These are phyloP conservation scores for Mallotus nudiflorus DNA, from an alignment of 345 rosid genomes.

Conservation along the genomic window DNA sequence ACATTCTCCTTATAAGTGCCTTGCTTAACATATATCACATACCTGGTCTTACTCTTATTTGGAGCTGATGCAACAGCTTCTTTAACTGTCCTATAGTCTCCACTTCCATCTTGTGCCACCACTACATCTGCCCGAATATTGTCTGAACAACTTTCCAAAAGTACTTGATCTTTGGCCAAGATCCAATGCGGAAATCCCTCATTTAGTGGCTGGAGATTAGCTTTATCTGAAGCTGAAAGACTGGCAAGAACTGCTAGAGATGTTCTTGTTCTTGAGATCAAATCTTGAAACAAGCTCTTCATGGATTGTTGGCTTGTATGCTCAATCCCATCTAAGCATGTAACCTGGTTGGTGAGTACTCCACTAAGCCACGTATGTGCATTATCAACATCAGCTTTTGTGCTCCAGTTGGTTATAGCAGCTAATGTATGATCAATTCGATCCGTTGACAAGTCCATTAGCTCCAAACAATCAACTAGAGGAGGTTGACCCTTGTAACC, in stretches of 20 bases:
- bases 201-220: neutral
- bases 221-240: neutral
- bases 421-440: neutral
- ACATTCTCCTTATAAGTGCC: slow-evolving; percentile 22
- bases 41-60: slow-evolving; percentile 4
- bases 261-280: slow-evolving; percentile 17
- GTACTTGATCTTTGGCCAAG: slow-evolving; percentile 1
- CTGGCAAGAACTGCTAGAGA: slow-evolving; percentile 11
- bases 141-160: neutral
- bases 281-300: neutral
- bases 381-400: neutral
- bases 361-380: slow-evolving; percentile 19
- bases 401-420: neutral
- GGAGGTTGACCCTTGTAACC: neutral
- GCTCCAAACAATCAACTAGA: slow-evolving; percentile 18
- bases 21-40: slow-evolving; percentile 14
- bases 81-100: slow-evolving; percentile 13
- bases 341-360: slow-evolving; percentile 19
- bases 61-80: slow-evolving; percentile 17
- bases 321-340: slow-evolving; percentile 12
- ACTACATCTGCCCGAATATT: slow-evolving; percentile 5
- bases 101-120: slow-evolving; percentile 19
- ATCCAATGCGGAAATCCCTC: slow-evolving; percentile 8
- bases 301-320: neutral
- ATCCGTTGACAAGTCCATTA: slow-evolving; percentile 17